phyloP scores from a whole-genome alignment of 352 stramenopile species.

The Pythium oligandrum region DNA sequence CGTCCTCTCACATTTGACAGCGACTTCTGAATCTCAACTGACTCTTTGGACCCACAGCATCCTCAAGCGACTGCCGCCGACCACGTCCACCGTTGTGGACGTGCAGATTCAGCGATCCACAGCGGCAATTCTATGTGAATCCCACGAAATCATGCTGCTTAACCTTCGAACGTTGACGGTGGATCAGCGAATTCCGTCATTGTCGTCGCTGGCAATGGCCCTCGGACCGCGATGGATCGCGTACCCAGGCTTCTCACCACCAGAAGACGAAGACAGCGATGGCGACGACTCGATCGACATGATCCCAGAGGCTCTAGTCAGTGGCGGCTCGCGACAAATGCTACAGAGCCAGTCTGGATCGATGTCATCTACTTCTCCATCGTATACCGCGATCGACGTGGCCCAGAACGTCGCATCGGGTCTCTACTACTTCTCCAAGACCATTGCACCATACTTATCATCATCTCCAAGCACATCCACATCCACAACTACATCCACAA shows the following conservation, averaged over 20 bases:
- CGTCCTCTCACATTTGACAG: background rate
- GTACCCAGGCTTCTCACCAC: constrained; percentile 38
- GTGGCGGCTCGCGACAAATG: constrained; percentile 17
- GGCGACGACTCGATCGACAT: constrained; percentile 42
- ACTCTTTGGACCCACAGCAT: constrained; percentile 27
- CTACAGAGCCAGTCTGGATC: constrained; percentile 4
- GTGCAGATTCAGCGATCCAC: constrained; percentile 52
- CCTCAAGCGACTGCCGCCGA: constrained; percentile 42
- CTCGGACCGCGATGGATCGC: constrained; percentile 65
- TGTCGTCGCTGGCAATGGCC: constrained; percentile 54
- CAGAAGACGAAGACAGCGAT: constrained; percentile 13
- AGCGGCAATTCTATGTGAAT: constrained; percentile 64
- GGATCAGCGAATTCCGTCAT: constrained; percentile 35
- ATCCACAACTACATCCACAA: background rate
- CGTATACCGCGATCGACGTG: constrained; percentile 72
- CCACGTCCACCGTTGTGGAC: constrained; percentile 62
- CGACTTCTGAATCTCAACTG: too few relatives aligned
- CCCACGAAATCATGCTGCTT: constrained; percentile 59
- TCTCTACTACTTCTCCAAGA: constrained; percentile 81
- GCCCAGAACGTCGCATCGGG: constrained; percentile 86
- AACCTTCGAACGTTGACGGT: constrained; percentile 48
- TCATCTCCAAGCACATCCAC: constrained; percentile 44
- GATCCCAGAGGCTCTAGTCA: constrained; percentile 36
- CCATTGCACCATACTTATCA: constrained; percentile 68
- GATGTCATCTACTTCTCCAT: constrained; percentile 18